These are phyloP conservation scores for Solanum chilense DNA, from an alignment of 257 asterid species.

Conservation along the genomic window DNA sequence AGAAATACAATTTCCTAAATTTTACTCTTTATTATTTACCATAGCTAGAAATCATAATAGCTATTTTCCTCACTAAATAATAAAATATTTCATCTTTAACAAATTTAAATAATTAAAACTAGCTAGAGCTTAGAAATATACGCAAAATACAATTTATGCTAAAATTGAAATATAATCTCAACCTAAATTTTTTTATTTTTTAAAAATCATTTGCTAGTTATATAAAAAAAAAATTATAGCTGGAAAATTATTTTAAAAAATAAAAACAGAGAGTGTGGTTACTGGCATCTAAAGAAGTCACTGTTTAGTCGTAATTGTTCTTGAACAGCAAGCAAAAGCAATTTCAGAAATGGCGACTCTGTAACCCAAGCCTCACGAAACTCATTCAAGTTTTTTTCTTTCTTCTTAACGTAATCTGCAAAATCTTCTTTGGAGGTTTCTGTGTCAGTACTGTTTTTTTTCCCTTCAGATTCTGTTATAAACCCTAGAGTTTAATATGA, in stretches of 20 bases:
- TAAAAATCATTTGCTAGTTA: no score
- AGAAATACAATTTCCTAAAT: no score
- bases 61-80: no score
- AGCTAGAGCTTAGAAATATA: no score
- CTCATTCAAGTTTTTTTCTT: neutral
- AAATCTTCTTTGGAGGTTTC: neutral
- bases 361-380: neutral
- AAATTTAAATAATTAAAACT: no score
- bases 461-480: neutral
- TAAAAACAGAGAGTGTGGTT: neutral
- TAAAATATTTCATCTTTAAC: no score
- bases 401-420: neutral
- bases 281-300: neutral
- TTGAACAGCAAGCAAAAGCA: neutral
- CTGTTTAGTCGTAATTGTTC: neutral
- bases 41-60: no score
- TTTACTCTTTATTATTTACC: no score
- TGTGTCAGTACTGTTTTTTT: neutral
- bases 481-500: constrained; percentile 1
- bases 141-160: no score
- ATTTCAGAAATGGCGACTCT: neutral
- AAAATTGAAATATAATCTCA: neutral
- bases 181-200: neutral
- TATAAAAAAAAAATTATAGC: neutral
- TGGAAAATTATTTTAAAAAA: neutral